Percentiles rank a stretch among this genome's conserved stretches.
Conservation (phyloP, 306 rosid species). For the Nissolia schottii region DNA sequence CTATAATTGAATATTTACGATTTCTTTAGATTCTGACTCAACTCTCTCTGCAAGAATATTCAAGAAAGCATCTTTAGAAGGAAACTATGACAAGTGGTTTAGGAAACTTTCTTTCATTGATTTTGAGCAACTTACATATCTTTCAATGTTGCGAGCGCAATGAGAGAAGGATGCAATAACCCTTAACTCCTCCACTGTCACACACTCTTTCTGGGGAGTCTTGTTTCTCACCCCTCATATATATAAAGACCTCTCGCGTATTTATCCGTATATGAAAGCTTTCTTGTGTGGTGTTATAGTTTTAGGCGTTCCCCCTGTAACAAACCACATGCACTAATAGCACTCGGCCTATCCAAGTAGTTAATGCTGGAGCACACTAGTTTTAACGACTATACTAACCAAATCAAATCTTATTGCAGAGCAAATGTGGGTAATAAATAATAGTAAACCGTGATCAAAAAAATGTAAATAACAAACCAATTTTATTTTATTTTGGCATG, state of each 20-base stretch:
- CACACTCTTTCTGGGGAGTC: not conserved
- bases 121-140: not conserved
- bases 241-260: not conserved
- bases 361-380: slow-evolving; percentile 1
- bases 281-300: not conserved
- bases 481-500: too few species aligned
- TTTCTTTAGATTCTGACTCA: not conserved
- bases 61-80: not conserved
- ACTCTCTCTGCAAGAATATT: not conserved
- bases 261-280: not conserved
- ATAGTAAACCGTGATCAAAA: too few species aligned
- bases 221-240: not conserved
- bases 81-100: not conserved
- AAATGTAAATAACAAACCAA: too few species aligned
- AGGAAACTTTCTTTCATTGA: not conserved
- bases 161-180: too few species aligned
- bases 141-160: not conserved
- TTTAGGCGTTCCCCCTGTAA: not conserved
- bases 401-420: too few species aligned
- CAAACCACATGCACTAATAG: not conserved
- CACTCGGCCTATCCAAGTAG: not conserved
- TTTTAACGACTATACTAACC: too few species aligned
- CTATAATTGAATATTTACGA: not conserved
- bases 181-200: too few species aligned
- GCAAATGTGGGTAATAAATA: too few species aligned